Conservation (phyloP, 441 rosid species). For the Corymbia calophylla region DNA sequence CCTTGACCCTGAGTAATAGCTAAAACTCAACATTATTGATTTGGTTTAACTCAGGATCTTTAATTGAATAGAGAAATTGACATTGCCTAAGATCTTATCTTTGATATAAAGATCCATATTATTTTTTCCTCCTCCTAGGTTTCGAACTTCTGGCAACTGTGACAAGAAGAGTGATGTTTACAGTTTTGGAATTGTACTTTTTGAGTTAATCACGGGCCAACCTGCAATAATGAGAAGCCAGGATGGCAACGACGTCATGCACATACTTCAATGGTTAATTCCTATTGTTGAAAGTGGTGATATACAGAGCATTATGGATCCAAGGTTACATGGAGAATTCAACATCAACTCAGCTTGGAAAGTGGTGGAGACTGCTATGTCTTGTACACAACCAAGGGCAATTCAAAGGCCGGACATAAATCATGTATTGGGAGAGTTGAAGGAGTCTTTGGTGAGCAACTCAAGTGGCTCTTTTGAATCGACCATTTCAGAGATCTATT, state of each 20-base stretch:
- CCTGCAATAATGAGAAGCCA: not conserved
- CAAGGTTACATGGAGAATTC: not conserved
- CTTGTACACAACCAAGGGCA: not conserved
- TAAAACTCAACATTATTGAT: rapidly evolving
- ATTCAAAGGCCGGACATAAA: not conserved
- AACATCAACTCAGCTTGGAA: not conserved
- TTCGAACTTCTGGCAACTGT: not conserved
- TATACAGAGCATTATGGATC: not conserved
- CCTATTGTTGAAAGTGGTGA: not conserved
- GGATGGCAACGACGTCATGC: not conserved
- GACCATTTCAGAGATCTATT: not conserved
- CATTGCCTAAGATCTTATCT: too few species aligned
- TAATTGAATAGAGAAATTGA: too few species aligned
- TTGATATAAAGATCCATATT: rapidly evolving
- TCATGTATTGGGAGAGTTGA: not conserved
- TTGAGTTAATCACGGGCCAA: not conserved
- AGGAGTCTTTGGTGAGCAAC: not conserved
- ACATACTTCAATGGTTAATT: not conserved
- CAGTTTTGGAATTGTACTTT: not conserved
- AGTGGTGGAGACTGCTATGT: not conserved
- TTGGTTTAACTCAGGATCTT: rapidly evolving
- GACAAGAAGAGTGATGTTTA: too few species aligned
- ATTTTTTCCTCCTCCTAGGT: too few species aligned
- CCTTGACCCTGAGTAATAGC: rapidly evolving
- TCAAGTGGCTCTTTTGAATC: not conserved